phyloP scores from a whole-genome alignment of 352 stramenopile genomes.

The Pythium folliculosum region DNA sequence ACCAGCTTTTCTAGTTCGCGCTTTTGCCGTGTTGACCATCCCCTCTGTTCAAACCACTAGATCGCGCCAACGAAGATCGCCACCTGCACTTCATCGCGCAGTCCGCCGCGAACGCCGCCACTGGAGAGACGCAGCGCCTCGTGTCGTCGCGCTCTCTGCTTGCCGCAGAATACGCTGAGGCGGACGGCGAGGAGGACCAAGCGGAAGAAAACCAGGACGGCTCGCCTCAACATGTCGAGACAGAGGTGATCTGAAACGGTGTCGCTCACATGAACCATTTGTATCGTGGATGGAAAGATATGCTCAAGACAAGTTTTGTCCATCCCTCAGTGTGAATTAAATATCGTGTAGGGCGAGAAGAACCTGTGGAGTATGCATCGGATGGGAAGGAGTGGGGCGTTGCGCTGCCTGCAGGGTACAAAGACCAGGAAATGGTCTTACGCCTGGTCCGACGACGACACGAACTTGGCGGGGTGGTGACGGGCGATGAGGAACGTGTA shows the following conservation, averaged over 20 bases:
- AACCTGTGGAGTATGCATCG: constrained; percentile 5
- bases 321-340: neutral
- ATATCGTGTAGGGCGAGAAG: neutral
- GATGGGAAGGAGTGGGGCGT: neutral
- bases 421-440: constrained; percentile 6
- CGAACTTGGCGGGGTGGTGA: constrained; percentile 58
- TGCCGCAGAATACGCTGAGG: constrained; percentile 2
- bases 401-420: neutral
- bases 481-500: constrained; percentile 68
- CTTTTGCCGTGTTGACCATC: neutral
- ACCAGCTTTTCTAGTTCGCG: neutral
- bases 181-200: constrained; percentile 13
- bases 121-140: constrained; percentile 12
- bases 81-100: constrained; percentile 29
- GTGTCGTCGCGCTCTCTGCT: constrained; percentile 11
- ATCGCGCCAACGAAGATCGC: constrained; percentile 29
- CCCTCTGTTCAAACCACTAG: neutral
- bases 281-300: neutral
- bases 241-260: constrained; percentile 14
- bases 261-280: neutral
- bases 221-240: constrained; percentile 3
- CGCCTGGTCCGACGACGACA: constrained; percentile 37
- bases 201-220: constrained; percentile 8
- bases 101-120: constrained; percentile 18
- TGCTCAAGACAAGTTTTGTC: constrained; percentile 1